These are phyloP conservation scores for Cokeromyces recurvatus DNA, from an alignment of 371 early-diverging fungal species.

Conservation along the genomic window DNA sequence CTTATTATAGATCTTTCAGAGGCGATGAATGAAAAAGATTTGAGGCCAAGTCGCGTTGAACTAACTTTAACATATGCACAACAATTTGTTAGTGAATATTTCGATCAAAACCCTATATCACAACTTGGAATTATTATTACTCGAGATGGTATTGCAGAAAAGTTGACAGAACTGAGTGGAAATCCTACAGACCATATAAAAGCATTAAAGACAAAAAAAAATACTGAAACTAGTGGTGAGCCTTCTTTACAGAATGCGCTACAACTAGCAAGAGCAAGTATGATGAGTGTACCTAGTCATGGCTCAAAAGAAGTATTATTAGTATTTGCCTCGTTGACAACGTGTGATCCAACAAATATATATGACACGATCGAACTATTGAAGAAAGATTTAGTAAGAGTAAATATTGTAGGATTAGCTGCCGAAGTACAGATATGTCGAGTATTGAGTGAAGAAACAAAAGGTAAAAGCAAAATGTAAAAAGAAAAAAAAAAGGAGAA, in stretches of 20 bases:
- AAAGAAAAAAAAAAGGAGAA: neutral
- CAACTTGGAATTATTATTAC: constrained; percentile 88
- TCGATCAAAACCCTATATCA: constrained; percentile 94
- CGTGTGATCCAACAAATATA: constrained; percentile 92
- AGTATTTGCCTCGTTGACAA: constrained; percentile 82
- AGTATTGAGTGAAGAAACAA: constrained; percentile 66
- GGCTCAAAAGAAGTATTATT: constrained; percentile 87
- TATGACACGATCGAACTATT: constrained; percentile 73
- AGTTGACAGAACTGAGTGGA: constrained; percentile 79
- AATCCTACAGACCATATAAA: constrained; percentile 75
- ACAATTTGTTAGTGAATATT: constrained; percentile 80
- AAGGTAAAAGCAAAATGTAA: constrained; percentile 44
- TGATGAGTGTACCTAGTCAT: constrained; percentile 86
- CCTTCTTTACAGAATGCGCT: constrained; percentile 91
- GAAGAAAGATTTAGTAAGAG: constrained; percentile 66
- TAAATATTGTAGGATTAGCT: constrained; percentile 81
- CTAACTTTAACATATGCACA: constrained; percentile 64
- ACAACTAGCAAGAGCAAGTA: constrained; percentile 67
- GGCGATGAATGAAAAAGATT: constrained; percentile 82
- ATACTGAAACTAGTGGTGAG: constrained; percentile 80
- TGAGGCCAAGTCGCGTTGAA: constrained; percentile 77
- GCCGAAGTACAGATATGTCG: constrained; percentile 90
- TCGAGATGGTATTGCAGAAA: constrained; percentile 85
- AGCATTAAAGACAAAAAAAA: constrained; percentile 60
- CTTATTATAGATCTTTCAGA: constrained; percentile 81